Conservation (phyloP, 2,329 filamentous ascomycete species). For the Aspergillus piperis region DNA sequence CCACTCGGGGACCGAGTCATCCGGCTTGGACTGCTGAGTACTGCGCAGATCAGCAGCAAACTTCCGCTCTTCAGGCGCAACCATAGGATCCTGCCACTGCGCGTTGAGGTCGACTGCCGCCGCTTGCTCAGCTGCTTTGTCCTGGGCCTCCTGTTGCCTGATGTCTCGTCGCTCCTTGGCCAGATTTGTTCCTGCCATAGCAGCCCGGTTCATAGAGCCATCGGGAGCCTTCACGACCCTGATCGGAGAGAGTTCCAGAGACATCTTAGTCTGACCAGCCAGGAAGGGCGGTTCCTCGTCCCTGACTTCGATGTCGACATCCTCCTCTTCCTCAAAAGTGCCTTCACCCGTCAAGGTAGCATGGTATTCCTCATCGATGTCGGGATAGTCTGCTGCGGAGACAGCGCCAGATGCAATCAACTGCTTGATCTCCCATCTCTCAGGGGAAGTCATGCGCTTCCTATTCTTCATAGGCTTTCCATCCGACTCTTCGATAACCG, state of each 20-base stretch:
- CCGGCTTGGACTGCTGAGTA: constrained; percentile 59
- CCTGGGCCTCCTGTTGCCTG: constrained; percentile 83
- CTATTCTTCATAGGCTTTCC: constrained; percentile 64
- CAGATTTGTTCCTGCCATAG: constrained; percentile 86
- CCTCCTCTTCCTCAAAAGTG: constrained; percentile 89
- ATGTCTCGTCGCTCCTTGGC: constrained; percentile 89
- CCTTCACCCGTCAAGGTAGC: constrained; percentile 82
- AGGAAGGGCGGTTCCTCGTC: constrained; percentile 97
- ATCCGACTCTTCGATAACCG: constrained; percentile 64
- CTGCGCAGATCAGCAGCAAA: constrained; percentile 86
- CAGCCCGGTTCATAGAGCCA: constrained; percentile 94
- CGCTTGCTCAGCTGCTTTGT: constrained; percentile 70
- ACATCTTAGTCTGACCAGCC: constrained; percentile 94
- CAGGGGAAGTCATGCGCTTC: constrained; percentile 94
- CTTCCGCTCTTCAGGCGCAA: constrained; percentile 76
- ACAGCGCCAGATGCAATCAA: constrained; percentile 93
- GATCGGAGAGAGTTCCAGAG: constrained; percentile 90
- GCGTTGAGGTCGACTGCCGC: constrained; percentile 79
- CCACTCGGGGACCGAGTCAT: constrained; percentile 84
- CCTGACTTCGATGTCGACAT: constrained; percentile 93
- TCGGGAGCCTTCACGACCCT: constrained; percentile 96
- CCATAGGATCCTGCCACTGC: constrained; percentile 98
- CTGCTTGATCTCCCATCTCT: constrained; percentile 96
- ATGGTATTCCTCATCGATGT: constrained; percentile 91
- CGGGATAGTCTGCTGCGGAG: constrained; percentile 90